Percentiles rank a stretch among this genome's conserved stretches.
Evolutionary conservation across 164 flowering plant genomes (phyloP).

Genomic region (Piper longum): DNA sequence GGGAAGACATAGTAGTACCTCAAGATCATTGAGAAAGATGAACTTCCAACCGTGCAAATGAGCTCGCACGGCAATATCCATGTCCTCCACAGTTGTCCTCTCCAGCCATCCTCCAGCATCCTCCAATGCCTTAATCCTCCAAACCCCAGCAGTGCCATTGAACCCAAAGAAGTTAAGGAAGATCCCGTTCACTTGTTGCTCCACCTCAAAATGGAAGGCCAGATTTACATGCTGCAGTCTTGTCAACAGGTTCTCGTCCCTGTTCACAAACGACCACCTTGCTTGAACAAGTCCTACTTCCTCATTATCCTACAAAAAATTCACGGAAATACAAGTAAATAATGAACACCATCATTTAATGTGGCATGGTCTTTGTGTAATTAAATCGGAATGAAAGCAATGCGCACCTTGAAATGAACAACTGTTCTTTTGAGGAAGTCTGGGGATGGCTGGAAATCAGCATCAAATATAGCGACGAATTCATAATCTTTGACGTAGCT

Average conservation of each 20-base stretch:
- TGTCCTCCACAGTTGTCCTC: constrained; percentile 97
- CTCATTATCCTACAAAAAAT: constrained; percentile 51
- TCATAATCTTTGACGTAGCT: constrained; percentile 90
- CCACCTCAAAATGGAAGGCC: constrained; percentile 90
- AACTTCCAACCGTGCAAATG: constrained; percentile 95
- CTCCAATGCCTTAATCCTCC: constrained; percentile 95
- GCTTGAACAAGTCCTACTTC: constrained; percentile 91
- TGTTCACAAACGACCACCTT: constrained; percentile 99
- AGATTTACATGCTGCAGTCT: constrained; percentile 81
- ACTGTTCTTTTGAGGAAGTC: constrained; percentile 73
- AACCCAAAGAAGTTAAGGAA: constrained; percentile 93
- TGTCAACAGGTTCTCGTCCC: constrained; percentile 83
- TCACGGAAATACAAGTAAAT: no score
- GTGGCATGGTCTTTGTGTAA: not conserved
- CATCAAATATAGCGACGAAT: constrained; percentile 88
- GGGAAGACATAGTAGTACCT: constrained; percentile 31
- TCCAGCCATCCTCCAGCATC: constrained; percentile 98
- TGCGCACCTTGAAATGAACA: constrained; percentile 70
- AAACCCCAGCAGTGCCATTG: constrained; percentile 96
- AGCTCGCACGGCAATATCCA: constrained; percentile 96
- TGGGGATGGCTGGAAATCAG: constrained; percentile 88
- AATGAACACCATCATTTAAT: not conserved
- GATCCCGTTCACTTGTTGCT: constrained; percentile 94
- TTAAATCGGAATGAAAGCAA: not conserved
- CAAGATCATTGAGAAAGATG: constrained; percentile 83